Conservation (phyloP, 345 rosid species). For the Eucalyptus shirleyi region DNA sequence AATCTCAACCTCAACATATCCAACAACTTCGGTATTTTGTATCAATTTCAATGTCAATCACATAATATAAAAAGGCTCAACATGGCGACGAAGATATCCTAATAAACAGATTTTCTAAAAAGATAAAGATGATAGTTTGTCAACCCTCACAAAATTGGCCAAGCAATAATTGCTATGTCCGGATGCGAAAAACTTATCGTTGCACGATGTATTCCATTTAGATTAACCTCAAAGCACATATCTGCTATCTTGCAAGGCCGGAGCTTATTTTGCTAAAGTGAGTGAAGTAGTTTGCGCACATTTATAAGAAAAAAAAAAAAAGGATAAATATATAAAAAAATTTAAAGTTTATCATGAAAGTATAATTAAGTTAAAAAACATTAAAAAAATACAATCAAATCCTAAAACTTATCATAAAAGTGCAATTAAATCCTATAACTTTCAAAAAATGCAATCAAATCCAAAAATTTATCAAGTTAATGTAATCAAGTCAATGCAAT, state of each 20-base stretch:
- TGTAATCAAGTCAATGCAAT: too few relatives aligned
- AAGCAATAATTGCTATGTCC: accelerated
- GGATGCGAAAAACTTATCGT: neutral
- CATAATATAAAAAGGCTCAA: neutral
- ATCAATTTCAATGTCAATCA: neutral
- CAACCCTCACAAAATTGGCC: neutral
- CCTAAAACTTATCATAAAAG: too few relatives aligned
- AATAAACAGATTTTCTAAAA: neutral
- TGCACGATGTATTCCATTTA: neutral
- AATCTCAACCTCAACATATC: neutral
- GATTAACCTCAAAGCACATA: neutral
- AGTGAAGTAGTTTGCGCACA: accelerated
- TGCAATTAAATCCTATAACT: too few relatives aligned
- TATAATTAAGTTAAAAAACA: accelerated
- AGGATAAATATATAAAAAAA: too few relatives aligned
- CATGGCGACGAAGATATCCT: neutral
- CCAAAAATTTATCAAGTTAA: too few relatives aligned
- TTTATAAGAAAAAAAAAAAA: neutral
- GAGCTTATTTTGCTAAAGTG: neutral
- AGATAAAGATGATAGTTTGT: neutral
- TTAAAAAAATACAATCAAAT: too few relatives aligned
- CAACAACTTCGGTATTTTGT: neutral
- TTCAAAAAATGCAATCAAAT: neutral
- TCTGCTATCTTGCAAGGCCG: neutral
- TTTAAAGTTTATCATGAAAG: accelerated